Conservation (phyloP, 2,329 filamentous ascomycete genomes). For the Ophiocordyceps camponoti-leonardi region DNA sequence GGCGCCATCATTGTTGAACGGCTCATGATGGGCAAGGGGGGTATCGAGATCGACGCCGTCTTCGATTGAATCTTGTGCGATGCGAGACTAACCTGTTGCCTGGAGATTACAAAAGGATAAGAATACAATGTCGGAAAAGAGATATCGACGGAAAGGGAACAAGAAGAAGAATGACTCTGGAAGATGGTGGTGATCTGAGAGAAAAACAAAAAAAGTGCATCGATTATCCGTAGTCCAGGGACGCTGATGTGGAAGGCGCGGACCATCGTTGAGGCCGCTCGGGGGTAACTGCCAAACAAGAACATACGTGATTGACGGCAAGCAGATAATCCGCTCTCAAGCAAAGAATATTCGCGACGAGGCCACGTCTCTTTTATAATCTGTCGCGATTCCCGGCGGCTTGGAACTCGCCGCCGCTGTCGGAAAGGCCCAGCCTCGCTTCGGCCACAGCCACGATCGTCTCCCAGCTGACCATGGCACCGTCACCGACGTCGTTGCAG, state of each 20-base stretch:
- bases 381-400: neutral
- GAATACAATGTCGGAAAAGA: neutral
- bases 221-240: too few relatives aligned
- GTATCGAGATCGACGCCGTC: neutral
- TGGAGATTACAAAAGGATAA: too few relatives aligned
- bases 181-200: too few relatives aligned
- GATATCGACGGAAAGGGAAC: neutral
- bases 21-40: neutral
- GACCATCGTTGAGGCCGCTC: neutral
- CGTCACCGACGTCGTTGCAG: conserved; percentile 68
- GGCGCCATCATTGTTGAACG: neutral
- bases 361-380: neutral
- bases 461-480: conserved; percentile 70
- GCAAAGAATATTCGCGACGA: neutral
- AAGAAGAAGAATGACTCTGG: too few relatives aligned
- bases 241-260: neutral
- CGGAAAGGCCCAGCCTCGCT: conserved; percentile 20
- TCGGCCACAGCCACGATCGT: conserved; percentile 54
- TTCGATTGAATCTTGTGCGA: neutral
- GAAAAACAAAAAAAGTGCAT: too few relatives aligned
- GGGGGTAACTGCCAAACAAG: neutral
- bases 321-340: neutral
- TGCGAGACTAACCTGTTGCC: too few relatives aligned
- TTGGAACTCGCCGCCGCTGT: neutral
- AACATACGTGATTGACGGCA: neutral